Base-by-base conservation (phyloP, 2,329 filamentous ascomycete genomes). In the Thelonectria blattea region DNA sequence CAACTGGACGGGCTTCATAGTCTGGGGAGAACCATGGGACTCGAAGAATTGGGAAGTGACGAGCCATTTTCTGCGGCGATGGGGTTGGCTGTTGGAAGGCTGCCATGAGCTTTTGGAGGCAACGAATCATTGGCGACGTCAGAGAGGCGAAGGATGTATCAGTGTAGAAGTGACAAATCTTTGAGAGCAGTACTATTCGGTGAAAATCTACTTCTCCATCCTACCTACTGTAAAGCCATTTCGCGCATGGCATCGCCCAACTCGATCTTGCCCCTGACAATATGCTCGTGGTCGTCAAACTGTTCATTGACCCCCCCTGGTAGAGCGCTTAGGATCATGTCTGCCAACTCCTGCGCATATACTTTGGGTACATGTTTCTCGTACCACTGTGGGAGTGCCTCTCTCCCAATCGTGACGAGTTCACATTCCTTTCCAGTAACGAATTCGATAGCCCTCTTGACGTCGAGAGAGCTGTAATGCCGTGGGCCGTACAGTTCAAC, bases 401-500 rank as follows among this genome's bases (percentile, higher is more conserved):
- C 68, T 22, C 58, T 60, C 52, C 62, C 56, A 1, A 76, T 57
- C 4, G 63, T 51, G 2, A 62, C 58, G 2, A 73, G 11, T 24
- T 68, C 56, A 12, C 67, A 60, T n/a, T 65, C 48, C 27, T 70
- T 74, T 1, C 66, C 69, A 1, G 63, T 69, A 5, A 69, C 64
- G 10, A 66, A 65, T 14, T 74, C 72, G 2, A 75, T 58, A 0
- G 64, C 68, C 0, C 63, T 42, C 22, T 71, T 67, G 3, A 76
- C 58, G 11, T 76, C 74, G 1, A 63, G 20, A 6, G 72, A 47
- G 18, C 67, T 69, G 27, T 75, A 74, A 3, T 56, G 22, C 6
- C 65, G 64, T 1, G 74, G 74, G 0, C 74, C 74, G 22, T 68
- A 71, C 0, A 75, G 20, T 0, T 71, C 62, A n/a, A 72, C 63